Percentiles rank a stretch among this genome's conserved stretches.
phyloP scores from a whole-genome alignment of 2,329 filamentous ascomycete genomes.

The Trichoderma arundinaceum region DNA sequence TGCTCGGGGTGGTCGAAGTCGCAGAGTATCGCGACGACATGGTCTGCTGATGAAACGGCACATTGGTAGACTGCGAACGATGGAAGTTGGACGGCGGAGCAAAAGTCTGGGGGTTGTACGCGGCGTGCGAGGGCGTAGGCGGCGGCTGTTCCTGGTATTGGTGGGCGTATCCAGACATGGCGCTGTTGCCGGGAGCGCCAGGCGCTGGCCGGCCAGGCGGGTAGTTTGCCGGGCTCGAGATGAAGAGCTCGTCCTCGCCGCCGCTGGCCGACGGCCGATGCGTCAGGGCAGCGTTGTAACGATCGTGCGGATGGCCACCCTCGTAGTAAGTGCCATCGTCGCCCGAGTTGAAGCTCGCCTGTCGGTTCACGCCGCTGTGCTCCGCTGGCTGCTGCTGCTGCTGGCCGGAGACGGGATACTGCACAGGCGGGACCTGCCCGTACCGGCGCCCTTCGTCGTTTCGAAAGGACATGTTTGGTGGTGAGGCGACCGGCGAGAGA shows the following conservation, averaged over 20 bases:
- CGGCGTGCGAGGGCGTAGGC: constrained; percentile 50
- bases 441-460: constrained; percentile 68
- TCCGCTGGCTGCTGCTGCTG: constrained; percentile 35
- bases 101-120: constrained; percentile 77
- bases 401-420: constrained; percentile 61
- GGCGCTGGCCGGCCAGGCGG: constrained; percentile 44
- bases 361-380: constrained; percentile 51
- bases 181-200: constrained; percentile 52
- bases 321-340: constrained; percentile 68
- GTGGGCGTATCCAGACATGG: constrained; percentile 59
- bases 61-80: constrained; percentile 58
- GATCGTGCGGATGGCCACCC: constrained; percentile 21
- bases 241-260: constrained; percentile 67
- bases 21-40: constrained; percentile 46
- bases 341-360: constrained; percentile 76
- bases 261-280: constrained; percentile 31
- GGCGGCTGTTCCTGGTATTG: constrained; percentile 55
- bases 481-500: not conserved
- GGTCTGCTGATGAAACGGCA: constrained; percentile 55
- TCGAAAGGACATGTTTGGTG: constrained; percentile 63
- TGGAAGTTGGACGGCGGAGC: constrained; percentile 44
- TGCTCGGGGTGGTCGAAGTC: constrained; percentile 44
- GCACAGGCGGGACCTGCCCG: constrained; percentile 69
- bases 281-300: constrained; percentile 36
- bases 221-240: constrained; percentile 53